Base-by-base conservation (phyloP, 306 rosid genomes). In the Rosa lucieae region DNA sequence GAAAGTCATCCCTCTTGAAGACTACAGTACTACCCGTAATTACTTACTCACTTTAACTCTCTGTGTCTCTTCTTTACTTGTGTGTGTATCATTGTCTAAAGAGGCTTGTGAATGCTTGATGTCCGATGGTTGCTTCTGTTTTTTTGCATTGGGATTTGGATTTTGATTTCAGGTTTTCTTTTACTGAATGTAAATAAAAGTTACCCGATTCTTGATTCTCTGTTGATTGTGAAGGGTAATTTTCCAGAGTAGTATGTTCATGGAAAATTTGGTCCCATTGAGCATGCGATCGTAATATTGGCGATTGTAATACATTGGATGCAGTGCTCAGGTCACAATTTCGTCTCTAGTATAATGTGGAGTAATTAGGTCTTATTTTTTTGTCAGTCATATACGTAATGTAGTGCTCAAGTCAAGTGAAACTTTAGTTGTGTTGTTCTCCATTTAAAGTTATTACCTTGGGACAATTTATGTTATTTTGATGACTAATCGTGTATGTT, bases 1-100 rank as follows among this genome's bases (percentile, higher is more conserved):
- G 83, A 86, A 83, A 76, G 80, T 77, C 78, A 87, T 95, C 37
- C 99, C 98, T 77, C 78, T 83, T 49, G 88, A 93, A 48, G 85
- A 95, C 49, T 93, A 91, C 86, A 69, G 80, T n/a, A 85, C 93
- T 59, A 18, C 79, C 69, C 84, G 98, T 92, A 83, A 75, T 87
- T 63, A 6, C 14, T 61, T n/a, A 43, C 47, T 51, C 44, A 59
- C 67, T 61, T 61, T 17, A 61, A 61, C 39, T 61, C 67, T 61
- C 17, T 61, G 3, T 32, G 20, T 73, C 7, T 15, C 39, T 65
- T 48, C 6, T 37, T 23, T 11, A 15, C 21, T 37, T 35, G 6
- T 62, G 35, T 21, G 4, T 43, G 46, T 47, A 0, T 47, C 13
- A 47, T 47, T 53, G 58, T 52, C n/a, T 52, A 18, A 5, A 55